phyloP scores from a whole-genome alignment of 2,329 filamentous ascomycete species.

The Trichoderma gracile region DNA sequence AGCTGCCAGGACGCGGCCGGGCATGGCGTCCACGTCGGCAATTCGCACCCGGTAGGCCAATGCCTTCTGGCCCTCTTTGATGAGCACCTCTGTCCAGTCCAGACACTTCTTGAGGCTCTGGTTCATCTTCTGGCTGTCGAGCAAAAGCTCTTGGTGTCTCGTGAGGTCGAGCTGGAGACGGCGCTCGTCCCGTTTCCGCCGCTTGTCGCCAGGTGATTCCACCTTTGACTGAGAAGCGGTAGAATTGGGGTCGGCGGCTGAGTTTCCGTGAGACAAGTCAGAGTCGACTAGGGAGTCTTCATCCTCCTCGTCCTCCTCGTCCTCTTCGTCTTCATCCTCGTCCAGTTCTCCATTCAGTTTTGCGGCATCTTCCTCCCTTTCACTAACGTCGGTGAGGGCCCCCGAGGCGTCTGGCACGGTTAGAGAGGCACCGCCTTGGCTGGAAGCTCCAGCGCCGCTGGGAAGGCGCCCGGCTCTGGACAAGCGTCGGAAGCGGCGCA shows the following conservation, averaged over 20 bases:
- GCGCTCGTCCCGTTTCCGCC: constrained; percentile 75
- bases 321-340: constrained; percentile 46
- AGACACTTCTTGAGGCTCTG: constrained; percentile 89
- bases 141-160: constrained; percentile 83
- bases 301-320: constrained; percentile 46
- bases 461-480: constrained; percentile 78
- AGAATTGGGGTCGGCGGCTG: constrained; percentile 29
- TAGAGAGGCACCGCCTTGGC: constrained; percentile 48
- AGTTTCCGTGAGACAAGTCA: constrained; percentile 47
- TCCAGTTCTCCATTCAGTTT: constrained; percentile 45
- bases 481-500: constrained; percentile 82
- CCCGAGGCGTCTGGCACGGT: constrained; percentile 46
- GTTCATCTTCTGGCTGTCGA: constrained; percentile 93
- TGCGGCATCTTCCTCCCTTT: constrained; percentile 37
- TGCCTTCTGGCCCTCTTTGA: constrained; percentile 84
- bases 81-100: constrained; percentile 85
- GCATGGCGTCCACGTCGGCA: constrained; percentile 70
- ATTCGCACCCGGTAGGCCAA: constrained; percentile 78
- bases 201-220: constrained; percentile 46
- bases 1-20: constrained; percentile 69
- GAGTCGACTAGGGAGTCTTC: constrained; percentile 56
- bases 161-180: constrained; percentile 80
- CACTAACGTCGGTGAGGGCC: constrained; percentile 52
- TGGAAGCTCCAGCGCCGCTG: constrained; percentile 51
- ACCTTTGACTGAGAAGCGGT: constrained; percentile 31